Evolutionary conservation across 2,329 filamentous ascomycete species (phyloP).

Genomic region (Scleromitrula shiraiana): DNA sequence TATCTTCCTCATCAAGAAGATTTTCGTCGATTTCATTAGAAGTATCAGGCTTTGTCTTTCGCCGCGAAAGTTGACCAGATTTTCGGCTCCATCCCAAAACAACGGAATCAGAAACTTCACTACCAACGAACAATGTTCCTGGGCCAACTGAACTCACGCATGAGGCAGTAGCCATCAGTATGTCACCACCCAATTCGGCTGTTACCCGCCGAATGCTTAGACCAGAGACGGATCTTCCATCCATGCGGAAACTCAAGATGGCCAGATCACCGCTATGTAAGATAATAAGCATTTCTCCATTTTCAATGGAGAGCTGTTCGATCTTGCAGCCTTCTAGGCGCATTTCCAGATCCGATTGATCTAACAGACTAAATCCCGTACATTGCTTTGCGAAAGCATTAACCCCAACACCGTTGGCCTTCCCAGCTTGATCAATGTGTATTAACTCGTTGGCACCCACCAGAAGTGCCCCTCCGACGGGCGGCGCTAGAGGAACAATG

Average conservation of each 20-base stretch:
- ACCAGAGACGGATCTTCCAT: slow-evolving; percentile 85
- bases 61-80: slow-evolving; percentile 51
- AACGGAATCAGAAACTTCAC: slow-evolving; percentile 72
- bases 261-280: slow-evolving; percentile 67
- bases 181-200: slow-evolving; percentile 51
- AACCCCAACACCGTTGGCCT: slow-evolving; percentile 83
- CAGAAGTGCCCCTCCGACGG: slow-evolving; percentile 81
- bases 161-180: slow-evolving; percentile 56
- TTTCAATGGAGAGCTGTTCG: slow-evolving; percentile 66
- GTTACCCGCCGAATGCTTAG: slow-evolving; percentile 63
- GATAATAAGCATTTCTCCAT: slow-evolving; percentile 77
- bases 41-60: slow-evolving; percentile 50
- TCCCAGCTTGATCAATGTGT: slow-evolving; percentile 92
- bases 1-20: slow-evolving; percentile 34
- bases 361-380: slow-evolving; percentile 76
- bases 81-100: slow-evolving; percentile 73
- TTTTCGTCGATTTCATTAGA: slow-evolving; percentile 50
- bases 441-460: slow-evolving; percentile 86
- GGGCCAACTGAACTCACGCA: slow-evolving; percentile 62
- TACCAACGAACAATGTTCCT: slow-evolving; percentile 73
- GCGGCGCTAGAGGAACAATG: slow-evolving; percentile 73
- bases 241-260: slow-evolving; percentile 73
- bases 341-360: slow-evolving; percentile 74
- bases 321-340: slow-evolving; percentile 75
- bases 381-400: slow-evolving; percentile 80